A percentile compares a stretch with the other conserved stretches of the same genome.
Conservation (phyloP, 805 yeast genomes). For the Saccharomycodes ludwigii region DNA sequence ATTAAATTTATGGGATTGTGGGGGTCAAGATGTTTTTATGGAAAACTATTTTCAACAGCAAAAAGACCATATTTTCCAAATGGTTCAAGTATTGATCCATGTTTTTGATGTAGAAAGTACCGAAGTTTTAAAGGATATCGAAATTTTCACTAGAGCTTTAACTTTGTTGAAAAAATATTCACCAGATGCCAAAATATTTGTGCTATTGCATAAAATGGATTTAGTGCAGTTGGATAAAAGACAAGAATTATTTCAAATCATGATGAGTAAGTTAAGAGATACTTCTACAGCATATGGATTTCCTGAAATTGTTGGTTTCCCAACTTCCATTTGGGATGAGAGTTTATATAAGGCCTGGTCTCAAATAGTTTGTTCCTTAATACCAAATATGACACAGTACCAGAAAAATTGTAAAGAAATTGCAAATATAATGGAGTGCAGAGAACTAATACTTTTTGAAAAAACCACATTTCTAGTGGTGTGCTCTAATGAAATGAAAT, state of each 20-base stretch:
- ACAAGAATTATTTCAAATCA: constrained; percentile 68
- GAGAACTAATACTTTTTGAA: constrained; percentile 85
- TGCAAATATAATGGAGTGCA: constrained; percentile 65
- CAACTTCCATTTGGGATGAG: constrained; percentile 97
- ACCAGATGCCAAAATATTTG: constrained; percentile 86
- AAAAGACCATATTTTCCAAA: constrained; percentile 83
- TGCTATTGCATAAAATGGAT: constrained; percentile 91
- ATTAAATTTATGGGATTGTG: constrained; percentile 94
- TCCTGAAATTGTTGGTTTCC: constrained; percentile 62
- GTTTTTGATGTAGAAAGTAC: constrained; percentile 94
- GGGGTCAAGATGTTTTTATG: constrained; percentile 95
- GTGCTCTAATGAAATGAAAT: constrained; percentile 27
- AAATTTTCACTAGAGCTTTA: constrained; percentile 75
- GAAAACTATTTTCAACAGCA: constrained; percentile 85
- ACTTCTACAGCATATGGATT: constrained; percentile 63
- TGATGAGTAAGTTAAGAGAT: constrained; percentile 71
- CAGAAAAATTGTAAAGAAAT: constrained; percentile 65
- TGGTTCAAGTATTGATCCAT: constrained; percentile 91
- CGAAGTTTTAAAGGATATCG: constrained; percentile 85
- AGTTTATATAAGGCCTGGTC: constrained; percentile 96
- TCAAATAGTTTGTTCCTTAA: constrained; percentile 83
- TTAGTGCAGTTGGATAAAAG: constrained; percentile 78
- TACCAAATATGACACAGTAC: constrained; percentile 78
- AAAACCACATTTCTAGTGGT: constrained; percentile 73
- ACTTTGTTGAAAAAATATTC: constrained; percentile 72